Percentiles rank a stretch among this genome's conserved stretches.
These are phyloP conservation scores for Tolypocladium album DNA, from an alignment of 2,329 filamentous ascomycete species.

Conservation along the genomic window DNA sequence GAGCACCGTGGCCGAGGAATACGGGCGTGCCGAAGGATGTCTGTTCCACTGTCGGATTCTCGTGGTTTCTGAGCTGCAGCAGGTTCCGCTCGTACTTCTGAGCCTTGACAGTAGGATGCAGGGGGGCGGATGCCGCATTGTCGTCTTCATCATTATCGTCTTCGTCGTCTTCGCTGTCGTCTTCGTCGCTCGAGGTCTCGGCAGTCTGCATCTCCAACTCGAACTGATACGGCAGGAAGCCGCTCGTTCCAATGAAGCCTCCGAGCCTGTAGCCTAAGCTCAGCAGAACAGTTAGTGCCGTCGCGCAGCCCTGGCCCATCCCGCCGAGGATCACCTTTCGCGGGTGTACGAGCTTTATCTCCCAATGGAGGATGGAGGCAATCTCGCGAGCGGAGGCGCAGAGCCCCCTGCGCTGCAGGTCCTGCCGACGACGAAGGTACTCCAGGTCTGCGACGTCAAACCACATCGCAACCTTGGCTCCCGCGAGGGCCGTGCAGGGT, in stretches of 20 bases:
- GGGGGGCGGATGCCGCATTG: neutral
- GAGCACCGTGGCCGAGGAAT: conserved; percentile 32
- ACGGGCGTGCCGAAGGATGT: conserved; percentile 21
- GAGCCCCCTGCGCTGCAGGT: conserved; percentile 33
- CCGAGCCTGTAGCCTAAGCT: conserved; percentile 24
- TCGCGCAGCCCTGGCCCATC: conserved; percentile 42
- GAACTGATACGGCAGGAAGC: conserved; percentile 29
- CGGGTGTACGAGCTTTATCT: conserved; percentile 16
- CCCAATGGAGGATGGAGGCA: conserved; percentile 19
- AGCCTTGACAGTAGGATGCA: conserved; percentile 10
- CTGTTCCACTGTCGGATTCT: neutral
- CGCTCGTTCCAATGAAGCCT: conserved; percentile 36
- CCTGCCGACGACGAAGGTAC: conserved; percentile 25
- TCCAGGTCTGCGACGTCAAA: conserved; percentile 33
- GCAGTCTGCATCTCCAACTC: conserved; percentile 19
- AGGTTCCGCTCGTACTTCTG: conserved; percentile 21
- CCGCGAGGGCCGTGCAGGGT: conserved; percentile 30
- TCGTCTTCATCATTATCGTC: neutral
- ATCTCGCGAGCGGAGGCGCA: conserved; percentile 27
- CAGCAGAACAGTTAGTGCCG: conserved; percentile 29
- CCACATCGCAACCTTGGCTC: conserved; percentile 36
- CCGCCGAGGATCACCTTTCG: conserved; percentile 37
- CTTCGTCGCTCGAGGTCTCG: conserved; percentile 4
- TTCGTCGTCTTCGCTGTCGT: conserved; percentile 12
- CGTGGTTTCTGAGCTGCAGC: conserved; percentile 11